Percentiles rank a stretch among this genome's conserved stretches.
Conservation (phyloP, 164 flowering plant genomes). For the Tetrastigma voinierianum region DNA sequence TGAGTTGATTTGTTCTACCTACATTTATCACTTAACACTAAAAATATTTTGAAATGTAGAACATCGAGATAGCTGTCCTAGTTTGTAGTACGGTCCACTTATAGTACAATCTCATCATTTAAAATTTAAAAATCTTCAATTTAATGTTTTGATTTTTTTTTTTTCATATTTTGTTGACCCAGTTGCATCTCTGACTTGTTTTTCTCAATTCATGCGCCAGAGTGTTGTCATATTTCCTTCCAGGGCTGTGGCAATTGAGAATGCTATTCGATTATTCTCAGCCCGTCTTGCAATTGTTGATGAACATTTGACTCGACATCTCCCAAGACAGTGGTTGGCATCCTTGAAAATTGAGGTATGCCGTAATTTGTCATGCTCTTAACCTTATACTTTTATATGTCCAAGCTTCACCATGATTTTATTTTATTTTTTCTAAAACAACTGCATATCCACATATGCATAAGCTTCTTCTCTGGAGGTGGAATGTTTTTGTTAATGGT, state of each 20-base stretch:
- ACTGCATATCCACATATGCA: too few relatives aligned
- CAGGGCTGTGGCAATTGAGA: conserved; percentile 86
- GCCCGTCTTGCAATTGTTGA: conserved; percentile 94
- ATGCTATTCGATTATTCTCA: conserved; percentile 80
- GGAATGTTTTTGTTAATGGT: too few relatives aligned
- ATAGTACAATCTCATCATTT: too few relatives aligned
- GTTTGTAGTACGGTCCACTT: too few relatives aligned
- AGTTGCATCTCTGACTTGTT: conserved; percentile 12
- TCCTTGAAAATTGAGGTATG: conserved; percentile 72
- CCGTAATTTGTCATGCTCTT: conserved; percentile 9
- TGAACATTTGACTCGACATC: conserved; percentile 77
- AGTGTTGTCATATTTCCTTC: conserved; percentile 94
- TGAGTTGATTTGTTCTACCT: neutral
- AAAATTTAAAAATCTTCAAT: too few relatives aligned
- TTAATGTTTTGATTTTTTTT: neutral
- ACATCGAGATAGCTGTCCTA: too few relatives aligned
- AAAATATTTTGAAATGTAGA: too few relatives aligned
- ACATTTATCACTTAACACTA: neutral
- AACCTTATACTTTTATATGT: neutral
- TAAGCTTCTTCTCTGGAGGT: neutral
- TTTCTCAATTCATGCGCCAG: conserved; percentile 36
- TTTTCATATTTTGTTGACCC: neutral
- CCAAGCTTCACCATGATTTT: too few relatives aligned
- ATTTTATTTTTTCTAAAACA: too few relatives aligned
- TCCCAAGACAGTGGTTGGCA: conserved; percentile 87